A percentile compares a stretch with the other conserved stretches of the same genome.
phyloP scores from a whole-genome alignment of 306 rosid genomes.

The Canavalia gladiata region DNA sequence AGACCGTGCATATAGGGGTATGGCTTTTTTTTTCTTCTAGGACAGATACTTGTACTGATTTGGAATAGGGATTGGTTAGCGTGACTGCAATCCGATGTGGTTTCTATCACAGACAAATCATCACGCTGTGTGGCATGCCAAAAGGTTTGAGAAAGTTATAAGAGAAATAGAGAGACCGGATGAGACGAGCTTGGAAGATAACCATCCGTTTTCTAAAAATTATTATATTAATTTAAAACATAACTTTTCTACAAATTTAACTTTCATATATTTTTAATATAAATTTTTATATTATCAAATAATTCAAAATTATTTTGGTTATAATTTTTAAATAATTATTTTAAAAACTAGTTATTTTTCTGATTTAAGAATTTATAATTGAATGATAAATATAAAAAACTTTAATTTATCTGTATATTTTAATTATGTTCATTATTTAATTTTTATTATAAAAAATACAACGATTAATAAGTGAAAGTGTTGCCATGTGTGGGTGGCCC shows the following conservation, averaged over 20 bases:
- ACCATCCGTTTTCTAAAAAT: background rate
- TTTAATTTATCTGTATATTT: too few relatives aligned
- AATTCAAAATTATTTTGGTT: too few relatives aligned
- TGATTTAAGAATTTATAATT: too few relatives aligned
- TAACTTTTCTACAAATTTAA: too few relatives aligned
- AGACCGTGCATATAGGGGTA: background rate
- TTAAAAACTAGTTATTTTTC: too few relatives aligned
- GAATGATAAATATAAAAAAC: too few relatives aligned
- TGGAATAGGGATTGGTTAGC: background rate
- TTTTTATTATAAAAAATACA: conserved; percentile 2
- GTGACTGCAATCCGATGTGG: background rate
- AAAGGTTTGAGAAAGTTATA: background rate
- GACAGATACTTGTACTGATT: conserved; percentile 3
- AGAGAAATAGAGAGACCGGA: background rate
- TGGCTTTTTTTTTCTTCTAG: conserved; percentile 10
- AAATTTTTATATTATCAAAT: too few relatives aligned
- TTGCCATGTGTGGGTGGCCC: background rate
- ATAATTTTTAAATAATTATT: too few relatives aligned
- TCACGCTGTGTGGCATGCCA: background rate
- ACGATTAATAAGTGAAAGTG: background rate
- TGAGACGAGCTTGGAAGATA: background rate
- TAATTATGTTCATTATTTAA: background rate
- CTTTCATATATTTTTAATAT: too few relatives aligned
- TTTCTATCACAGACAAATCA: conserved; percentile 36
- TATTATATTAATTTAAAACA: too few relatives aligned